These are phyloP conservation scores for Apium graveolens DNA, from an alignment of 129 eudicot genomes.

Conservation along the genomic window DNA sequence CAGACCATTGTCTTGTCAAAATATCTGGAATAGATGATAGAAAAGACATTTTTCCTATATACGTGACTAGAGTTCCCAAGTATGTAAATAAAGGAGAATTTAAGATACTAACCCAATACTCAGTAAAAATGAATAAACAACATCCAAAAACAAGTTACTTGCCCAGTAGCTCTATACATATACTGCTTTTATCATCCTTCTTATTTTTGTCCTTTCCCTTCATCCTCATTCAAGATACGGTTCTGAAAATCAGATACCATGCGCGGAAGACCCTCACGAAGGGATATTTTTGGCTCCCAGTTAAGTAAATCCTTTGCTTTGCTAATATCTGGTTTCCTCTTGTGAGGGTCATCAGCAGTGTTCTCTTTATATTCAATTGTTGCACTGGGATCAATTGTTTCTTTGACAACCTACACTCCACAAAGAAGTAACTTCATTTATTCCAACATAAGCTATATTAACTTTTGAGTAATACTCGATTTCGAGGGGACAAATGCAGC, in stretches of 20 bases:
- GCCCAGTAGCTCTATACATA: constrained; percentile 4
- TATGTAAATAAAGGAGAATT: not conserved
- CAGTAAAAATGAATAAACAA: not conserved
- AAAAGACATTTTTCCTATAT: not conserved
- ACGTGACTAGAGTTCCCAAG: not conserved
- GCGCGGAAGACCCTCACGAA: constrained; percentile 59
- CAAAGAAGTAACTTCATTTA: not conserved
- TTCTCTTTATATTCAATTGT: constrained; percentile 54
- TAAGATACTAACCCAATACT: not conserved
- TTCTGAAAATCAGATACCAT: constrained; percentile 23
- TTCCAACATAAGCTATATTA: not conserved
- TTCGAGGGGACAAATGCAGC: not conserved
- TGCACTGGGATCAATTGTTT: constrained; percentile 56
- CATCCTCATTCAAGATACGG: constrained; percentile 83
- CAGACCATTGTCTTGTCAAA: not conserved
- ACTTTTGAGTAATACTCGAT: not conserved
- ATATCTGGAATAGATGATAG: not conserved
- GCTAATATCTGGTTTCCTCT: constrained; percentile 76
- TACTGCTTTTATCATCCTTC: not conserved
- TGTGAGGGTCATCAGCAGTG: constrained; percentile 83
- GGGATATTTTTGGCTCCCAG: constrained; percentile 69
- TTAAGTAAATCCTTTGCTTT: constrained; percentile 64
- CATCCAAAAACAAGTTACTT: not conserved
- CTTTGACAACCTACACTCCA: constrained; percentile 52
- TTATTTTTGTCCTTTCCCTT: constrained; percentile 56